These are phyloP conservation scores for Ambrosia trifida DNA, from an alignment of 129 eudicot species.

Conservation along the genomic window DNA sequence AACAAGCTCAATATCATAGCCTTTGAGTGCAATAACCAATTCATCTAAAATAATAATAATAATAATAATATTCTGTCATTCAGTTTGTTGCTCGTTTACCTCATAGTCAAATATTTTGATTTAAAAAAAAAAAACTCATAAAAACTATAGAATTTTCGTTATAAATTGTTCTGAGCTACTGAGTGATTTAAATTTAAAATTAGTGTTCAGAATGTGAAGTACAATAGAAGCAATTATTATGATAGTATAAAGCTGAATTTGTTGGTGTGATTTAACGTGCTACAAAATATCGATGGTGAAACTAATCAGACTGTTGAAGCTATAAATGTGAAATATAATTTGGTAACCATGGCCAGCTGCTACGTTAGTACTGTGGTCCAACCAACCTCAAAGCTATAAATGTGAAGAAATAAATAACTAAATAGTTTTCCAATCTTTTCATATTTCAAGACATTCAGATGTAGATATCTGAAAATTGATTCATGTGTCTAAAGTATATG, in stretches of 20 bases:
- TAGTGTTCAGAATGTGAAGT: background rate
- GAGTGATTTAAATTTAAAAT: background rate
- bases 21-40: too few species aligned
- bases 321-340: slow-evolving; percentile 3
- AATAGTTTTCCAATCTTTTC: slow-evolving; percentile 15
- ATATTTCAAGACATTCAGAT: slow-evolving; percentile 12
- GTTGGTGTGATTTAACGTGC: slow-evolving; percentile 5
- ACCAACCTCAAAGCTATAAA: slow-evolving; percentile 24
- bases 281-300: background rate
- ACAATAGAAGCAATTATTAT: background rate
- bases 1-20: background rate
- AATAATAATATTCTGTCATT: too few species aligned
- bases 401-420: slow-evolving; percentile 22
- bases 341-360: background rate
- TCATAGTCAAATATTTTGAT: too few species aligned
- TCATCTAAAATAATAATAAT: too few species aligned
- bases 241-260: slow-evolving; percentile 3
- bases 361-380: slow-evolving; percentile 5
- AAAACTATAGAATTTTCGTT: too few species aligned
- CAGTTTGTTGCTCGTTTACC: too few species aligned
- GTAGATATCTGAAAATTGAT: background rate
- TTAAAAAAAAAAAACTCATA: too few species aligned
- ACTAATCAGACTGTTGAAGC: background rate
- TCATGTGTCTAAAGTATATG: background rate
- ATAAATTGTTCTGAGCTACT: too few species aligned